Base-by-base conservation (phyloP, 2,329 filamentous ascomycete genomes). In the Aureobasidium sp. region DNA sequence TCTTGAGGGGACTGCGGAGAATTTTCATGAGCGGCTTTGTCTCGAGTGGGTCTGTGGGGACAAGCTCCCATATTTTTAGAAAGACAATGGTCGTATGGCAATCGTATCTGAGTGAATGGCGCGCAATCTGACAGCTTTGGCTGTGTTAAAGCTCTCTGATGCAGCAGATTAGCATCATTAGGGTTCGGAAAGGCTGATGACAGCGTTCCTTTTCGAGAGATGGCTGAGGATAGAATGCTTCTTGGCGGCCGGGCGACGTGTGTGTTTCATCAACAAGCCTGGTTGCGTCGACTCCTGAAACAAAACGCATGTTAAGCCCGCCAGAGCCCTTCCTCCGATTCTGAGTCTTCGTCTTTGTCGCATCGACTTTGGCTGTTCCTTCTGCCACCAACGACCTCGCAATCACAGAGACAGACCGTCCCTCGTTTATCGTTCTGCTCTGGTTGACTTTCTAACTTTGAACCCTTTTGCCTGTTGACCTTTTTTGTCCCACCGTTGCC, bases 401-500 rank as follows among this genome's bases (percentile, higher is more conserved):
- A 51, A 14, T 51, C 27, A 25, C 27, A 49, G 21, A 32, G 25
- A n/a, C 48, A 27, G 37, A 39, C 6, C 27, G 35, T 34, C 37
- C 35, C 25, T 51, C 48, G 48, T 41, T 41, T 51, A 32, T 51
- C 37, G 45, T 39, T n/a, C 27, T 34, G 48, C 37, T 25, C 27
- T 49, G 21, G 34, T 40, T 50, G 45, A 17, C 14, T 8, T 39
- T 41, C 37, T 40, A 19, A 25, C 48, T 40, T 34, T 32, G 35
- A 41, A 51, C 37, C 48, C 21, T 51, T 51, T 49, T 40, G 40
- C 27, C 25, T 41, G n/a, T 53, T 53, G 40, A 39, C 51, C n/a
- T n/a, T n/a, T 40, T 39, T 53, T 41, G 54, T 55, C 32, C 48
- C 40, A 51, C 50, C 54, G 35, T 35, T 45, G 54, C 22, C 47